Evolutionary conservation across 202 grass and related monocot species (phyloP).

Genomic region (Brachypodium distachyon): DNA sequence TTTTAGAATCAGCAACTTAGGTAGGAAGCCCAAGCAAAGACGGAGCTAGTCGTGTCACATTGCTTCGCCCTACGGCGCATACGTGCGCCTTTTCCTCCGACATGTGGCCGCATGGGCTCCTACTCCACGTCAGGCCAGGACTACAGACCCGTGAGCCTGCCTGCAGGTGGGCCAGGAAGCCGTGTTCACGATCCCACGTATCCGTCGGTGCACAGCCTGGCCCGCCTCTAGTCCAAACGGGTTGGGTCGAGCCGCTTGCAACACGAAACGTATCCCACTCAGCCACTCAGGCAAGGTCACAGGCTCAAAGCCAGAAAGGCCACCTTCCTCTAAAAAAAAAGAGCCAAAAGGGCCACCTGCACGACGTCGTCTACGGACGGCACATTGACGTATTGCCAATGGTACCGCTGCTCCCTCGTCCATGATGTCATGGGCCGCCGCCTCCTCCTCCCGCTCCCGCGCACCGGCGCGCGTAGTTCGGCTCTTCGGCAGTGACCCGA

Average conservation of each 20-base stretch:
- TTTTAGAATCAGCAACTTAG: too few species aligned
- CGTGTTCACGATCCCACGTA: not conserved
- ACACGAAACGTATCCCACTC: conserved; percentile 23
- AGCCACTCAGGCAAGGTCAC: not conserved
- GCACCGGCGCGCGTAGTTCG: too few species aligned
- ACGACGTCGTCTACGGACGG: not conserved
- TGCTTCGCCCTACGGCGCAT: too few species aligned
- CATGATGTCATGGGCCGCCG: not conserved
- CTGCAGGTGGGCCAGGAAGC: not conserved
- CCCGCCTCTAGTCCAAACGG: not conserved
- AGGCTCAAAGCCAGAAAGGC: too few species aligned
- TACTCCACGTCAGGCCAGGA: not conserved
- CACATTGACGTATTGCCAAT: not conserved
- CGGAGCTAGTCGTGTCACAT: too few species aligned
- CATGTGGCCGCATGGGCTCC: not conserved
- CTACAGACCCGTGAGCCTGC: not conserved
- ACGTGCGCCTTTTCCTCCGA: too few species aligned
- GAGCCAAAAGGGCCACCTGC: not conserved
- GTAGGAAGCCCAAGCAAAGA: too few species aligned
- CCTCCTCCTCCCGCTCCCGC: not conserved
- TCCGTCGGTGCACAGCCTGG: not conserved
- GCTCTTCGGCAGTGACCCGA: too few species aligned
- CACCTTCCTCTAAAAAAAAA: too few species aligned
- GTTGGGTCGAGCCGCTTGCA: not conserved
- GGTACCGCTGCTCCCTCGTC: not conserved